Evolutionary conservation across 768 basidiomycete genomes (phyloP).

Genomic region (Lactarius trivialis): DNA sequence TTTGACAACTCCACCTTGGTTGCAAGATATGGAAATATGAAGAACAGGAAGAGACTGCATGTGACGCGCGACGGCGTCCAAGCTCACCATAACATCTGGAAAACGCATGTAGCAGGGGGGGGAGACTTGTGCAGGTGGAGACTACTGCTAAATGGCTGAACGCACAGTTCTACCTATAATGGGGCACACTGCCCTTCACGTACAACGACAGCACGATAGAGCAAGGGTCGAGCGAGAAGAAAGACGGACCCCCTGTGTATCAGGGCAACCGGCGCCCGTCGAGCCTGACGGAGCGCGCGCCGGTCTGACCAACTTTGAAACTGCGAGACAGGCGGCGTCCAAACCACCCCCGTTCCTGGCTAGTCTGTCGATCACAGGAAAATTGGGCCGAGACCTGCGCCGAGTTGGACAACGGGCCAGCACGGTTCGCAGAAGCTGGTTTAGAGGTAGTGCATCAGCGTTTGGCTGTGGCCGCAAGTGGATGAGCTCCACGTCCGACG

Average conservation of each 20-base stretch:
- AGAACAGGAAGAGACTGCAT: neutral
- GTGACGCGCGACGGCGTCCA: constrained; percentile 9
- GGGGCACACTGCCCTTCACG: neutral
- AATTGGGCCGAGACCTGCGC: constrained; percentile 63
- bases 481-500: no score
- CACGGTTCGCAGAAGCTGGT: neutral
- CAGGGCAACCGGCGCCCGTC: neutral
- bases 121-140: constrained; percentile 10
- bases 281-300: constrained; percentile 3
- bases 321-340: constrained; percentile 16
- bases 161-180: neutral
- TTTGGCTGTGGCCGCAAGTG: constrained; percentile 1
- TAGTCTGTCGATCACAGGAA: constrained; percentile 57
- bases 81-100: constrained; percentile 20
- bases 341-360: constrained; percentile 49
- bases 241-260: constrained; percentile 60
- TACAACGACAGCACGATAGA: neutral
- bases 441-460: constrained; percentile 13
- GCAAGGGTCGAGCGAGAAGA: neutral
- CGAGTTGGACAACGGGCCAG: constrained; percentile 44
- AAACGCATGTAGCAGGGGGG: constrained; percentile 12
- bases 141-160: constrained; percentile 19
- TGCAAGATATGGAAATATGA: constrained; percentile 15
- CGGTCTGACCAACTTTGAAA: constrained; percentile 1
- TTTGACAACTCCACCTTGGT: constrained; percentile 17